Evolutionary conservation across 768 basidiomycete species (phyloP).

Genomic region (Boletus pseudo-olivaceus): DNA sequence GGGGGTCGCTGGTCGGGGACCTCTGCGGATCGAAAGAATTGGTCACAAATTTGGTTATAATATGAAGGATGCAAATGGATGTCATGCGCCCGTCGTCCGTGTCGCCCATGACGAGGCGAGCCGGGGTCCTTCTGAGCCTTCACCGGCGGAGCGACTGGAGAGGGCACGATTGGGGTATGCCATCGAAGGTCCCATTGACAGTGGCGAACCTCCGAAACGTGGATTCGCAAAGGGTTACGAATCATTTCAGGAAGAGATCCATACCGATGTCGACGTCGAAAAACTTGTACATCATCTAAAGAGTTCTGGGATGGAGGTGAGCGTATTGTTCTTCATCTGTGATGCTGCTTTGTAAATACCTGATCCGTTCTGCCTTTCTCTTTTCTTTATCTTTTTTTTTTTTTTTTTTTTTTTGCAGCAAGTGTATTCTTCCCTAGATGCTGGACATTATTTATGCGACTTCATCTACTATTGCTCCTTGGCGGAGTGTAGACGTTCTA

Average conservation of each 20-base stretch:
- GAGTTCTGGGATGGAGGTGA: slow-evolving; percentile 30
- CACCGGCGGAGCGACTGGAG: slow-evolving; percentile 28
- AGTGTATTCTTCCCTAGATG: slow-evolving; percentile 71
- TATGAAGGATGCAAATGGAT: slow-evolving; percentile 61
- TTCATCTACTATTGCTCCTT: slow-evolving; percentile 76
- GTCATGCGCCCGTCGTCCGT: slow-evolving; percentile 47
- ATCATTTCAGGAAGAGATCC: slow-evolving; percentile 33
- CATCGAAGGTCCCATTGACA: slow-evolving; percentile 24
- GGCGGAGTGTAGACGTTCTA: slow-evolving; percentile 55
- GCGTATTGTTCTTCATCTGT: slow-evolving; percentile 1
- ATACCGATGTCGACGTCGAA: slow-evolving; percentile 35
- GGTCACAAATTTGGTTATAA: slow-evolving; percentile 67
- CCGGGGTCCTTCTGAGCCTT: slow-evolving; percentile 19
- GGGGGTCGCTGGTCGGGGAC: slow-evolving; percentile 63
- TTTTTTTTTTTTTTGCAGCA: slow-evolving; percentile 37
- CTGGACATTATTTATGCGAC: slow-evolving; percentile 74
- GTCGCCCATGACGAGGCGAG: slow-evolving; percentile 24
- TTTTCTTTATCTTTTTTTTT: not conserved
- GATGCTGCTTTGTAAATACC: slow-evolving; percentile 1
- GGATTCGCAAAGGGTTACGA: slow-evolving; percentile 38
- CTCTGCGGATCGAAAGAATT: slow-evolving; percentile 59
- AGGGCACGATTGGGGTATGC: slow-evolving; percentile 29
- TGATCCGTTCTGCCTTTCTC: slow-evolving; percentile 1
- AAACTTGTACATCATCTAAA: slow-evolving; percentile 37
- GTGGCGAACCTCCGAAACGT: slow-evolving; percentile 31